phyloP scores from a whole-genome alignment of 2,329 filamentous ascomycete genomes.

The Chaetomiaceae sp. region DNA sequence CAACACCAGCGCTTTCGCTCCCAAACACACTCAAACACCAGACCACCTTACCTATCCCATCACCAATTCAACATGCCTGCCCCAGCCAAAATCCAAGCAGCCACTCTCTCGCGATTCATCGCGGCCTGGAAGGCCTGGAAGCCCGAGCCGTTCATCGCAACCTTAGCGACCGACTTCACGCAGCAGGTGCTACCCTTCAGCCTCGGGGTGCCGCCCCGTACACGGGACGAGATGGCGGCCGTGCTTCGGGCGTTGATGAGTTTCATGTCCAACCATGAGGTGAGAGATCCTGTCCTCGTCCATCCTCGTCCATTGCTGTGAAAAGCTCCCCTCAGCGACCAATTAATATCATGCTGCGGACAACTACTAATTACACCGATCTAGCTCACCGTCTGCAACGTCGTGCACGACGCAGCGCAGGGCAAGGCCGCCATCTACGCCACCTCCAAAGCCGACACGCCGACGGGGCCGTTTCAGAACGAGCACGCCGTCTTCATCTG shows the following conservation, averaged over 20 bases:
- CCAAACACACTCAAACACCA: no score
- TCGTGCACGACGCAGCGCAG: constrained; percentile 2
- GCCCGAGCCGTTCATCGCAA: background rate
- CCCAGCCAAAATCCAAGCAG: background rate
- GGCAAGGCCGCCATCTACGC: constrained; percentile 5
- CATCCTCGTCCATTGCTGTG: no score
- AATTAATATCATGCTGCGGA: no score
- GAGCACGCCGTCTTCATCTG: constrained; percentile 5
- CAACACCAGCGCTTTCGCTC: no score
- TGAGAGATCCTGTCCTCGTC: background rate
- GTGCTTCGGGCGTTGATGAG: background rate
- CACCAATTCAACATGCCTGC: no score
- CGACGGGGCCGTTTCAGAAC: background rate
- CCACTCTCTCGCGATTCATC: background rate
- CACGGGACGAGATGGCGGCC: background rate
- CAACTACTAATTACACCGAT: no score
- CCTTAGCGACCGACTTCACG: background rate
- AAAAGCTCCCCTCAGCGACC: no score
- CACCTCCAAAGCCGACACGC: background rate
- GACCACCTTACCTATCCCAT: no score
- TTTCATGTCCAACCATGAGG: background rate
- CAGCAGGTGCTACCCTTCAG: background rate
- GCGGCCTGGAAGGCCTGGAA: background rate
- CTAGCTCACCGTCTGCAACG: background rate
- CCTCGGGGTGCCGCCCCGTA: background rate